These are phyloP conservation scores for Byssochlamys sp. DNA, from an alignment of 2,329 filamentous ascomycete genomes.

Conservation along the genomic window DNA sequence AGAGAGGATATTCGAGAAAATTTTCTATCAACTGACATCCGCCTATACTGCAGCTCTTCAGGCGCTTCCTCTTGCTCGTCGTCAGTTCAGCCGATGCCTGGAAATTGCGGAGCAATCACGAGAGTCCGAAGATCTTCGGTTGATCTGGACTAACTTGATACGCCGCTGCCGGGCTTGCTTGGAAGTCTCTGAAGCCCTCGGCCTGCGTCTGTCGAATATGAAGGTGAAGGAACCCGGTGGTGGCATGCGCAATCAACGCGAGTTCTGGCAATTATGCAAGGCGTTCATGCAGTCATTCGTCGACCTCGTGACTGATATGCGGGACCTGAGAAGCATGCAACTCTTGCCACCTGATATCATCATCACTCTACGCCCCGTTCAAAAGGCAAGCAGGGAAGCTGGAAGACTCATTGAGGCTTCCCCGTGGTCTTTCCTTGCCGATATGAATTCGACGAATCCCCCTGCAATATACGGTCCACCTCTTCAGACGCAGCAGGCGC, in stretches of 20 bases:
- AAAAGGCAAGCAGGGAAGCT: conserved; percentile 73
- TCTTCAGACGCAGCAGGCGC: conserved; percentile 21
- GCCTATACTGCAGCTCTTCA: conserved; percentile 65
- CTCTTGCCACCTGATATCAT: conserved; percentile 57
- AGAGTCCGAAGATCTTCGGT: conserved; percentile 50
- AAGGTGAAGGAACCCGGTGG: conserved; percentile 75
- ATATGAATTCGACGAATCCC: conserved; percentile 25
- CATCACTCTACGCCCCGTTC: conserved; percentile 65
- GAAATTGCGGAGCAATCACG: conserved; percentile 54
- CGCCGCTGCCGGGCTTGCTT: conserved; percentile 61
- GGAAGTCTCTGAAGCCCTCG: conserved; percentile 63
- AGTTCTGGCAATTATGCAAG: conserved; percentile 63
- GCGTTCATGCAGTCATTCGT: conserved; percentile 41
- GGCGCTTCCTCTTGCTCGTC: conserved; percentile 59
- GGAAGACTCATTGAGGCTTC: conserved; percentile 60
- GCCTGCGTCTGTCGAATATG: conserved; percentile 63
- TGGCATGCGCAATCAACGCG: conserved; percentile 48
- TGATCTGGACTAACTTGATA: conserved; percentile 62
- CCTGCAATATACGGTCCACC: conserved; percentile 28
- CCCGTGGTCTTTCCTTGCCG: conserved; percentile 51
- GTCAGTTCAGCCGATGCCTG: conserved; percentile 56
- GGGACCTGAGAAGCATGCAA: conserved; percentile 37
- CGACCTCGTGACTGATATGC: conserved; percentile 39
- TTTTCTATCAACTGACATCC: conserved; percentile 65
- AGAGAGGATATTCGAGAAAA: conserved; percentile 69